Evolutionary conservation across 306 rosid species (phyloP), one percentile per base, ranked within the genome.

Genomic region (Malus sieversii): DNA sequence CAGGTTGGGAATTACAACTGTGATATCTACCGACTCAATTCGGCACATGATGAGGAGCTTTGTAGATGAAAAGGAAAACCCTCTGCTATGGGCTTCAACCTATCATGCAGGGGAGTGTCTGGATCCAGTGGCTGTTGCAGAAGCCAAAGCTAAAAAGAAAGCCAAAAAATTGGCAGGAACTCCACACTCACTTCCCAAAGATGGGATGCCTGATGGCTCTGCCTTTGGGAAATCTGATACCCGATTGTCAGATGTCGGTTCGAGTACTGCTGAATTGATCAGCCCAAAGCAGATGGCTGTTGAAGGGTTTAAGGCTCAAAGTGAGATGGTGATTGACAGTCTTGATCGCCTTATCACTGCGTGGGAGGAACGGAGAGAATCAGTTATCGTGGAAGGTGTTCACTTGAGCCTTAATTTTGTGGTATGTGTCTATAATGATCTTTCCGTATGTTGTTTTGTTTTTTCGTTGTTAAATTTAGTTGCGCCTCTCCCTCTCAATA

Each of bases 1-100:
- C 78, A 88, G 98, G 85, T 82, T 95, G 88, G 98, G 97, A 77
- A 82, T 95, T 75, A 95, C 98, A 5, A 95, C 97, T 6, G 98
- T 95, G 72, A 87, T 95, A 79, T 95, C 98, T 29, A 95, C 98
- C 0, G 98, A 95, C 79, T 95, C 98, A 29, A 90, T 95, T 66
- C 83, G 98, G 82, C 98, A 95, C 84, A 95, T 95, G 98, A 95
- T 92, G 98, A 92, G 98, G 81, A 95, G 98, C 77, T 95, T 95
- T 84, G 97, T 87, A 3, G 82, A 89, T 38, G 98, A 90, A 85
- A 92, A 90, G 83, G 91, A 95, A 83, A 95, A 95, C 73, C 98
- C 98, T 35, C 78, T 95, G 80, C 78, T 95, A 45, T 95, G 98
- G 98, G 91, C 98, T 51, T 95, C 98, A 80, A 95, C 98, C 55